phyloP scores from a whole-genome alignment of 2,329 filamentous ascomycete genomes.

The Didymella pomorum region DNA sequence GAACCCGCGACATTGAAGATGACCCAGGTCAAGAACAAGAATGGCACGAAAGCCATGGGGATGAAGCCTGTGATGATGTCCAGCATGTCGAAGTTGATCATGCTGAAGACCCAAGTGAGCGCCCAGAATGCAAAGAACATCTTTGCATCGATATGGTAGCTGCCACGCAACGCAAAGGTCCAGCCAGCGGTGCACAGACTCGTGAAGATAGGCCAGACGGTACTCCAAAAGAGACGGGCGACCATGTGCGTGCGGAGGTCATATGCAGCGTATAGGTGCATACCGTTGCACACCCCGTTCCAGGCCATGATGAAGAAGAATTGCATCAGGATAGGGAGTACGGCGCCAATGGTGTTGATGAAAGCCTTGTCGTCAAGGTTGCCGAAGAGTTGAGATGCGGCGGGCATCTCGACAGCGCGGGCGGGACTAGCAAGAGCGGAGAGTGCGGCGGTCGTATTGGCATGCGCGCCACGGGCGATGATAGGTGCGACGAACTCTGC shows the following conservation, averaged over 20 bases:
- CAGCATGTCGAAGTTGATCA: constrained; percentile 22
- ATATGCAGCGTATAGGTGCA: constrained; percentile 22
- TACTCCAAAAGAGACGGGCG: constrained; percentile 22
- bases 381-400: constrained; percentile 9
- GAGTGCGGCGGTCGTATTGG: constrained; percentile 15
- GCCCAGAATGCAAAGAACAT: constrained; percentile 27
- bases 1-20: constrained; percentile 19
- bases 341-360: constrained; percentile 53
- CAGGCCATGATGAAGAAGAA: constrained; percentile 58
- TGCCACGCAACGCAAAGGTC: constrained; percentile 23
- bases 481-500: constrained; percentile 14
- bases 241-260: constrained; percentile 22
- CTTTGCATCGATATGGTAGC: constrained; percentile 19
- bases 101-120: constrained; percentile 21
- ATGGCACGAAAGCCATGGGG: constrained; percentile 17
- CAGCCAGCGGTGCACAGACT: constrained; percentile 22
- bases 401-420: constrained; percentile 12
- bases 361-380: constrained; percentile 19
- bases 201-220: constrained; percentile 18
- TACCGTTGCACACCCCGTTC: constrained; percentile 51
- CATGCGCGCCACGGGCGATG: constrained; percentile 9
- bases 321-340: constrained; percentile 56
- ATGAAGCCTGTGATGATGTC: constrained; percentile 19
- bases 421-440: constrained; percentile 15
- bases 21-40: constrained; percentile 15